A percentile compares a stretch with the other conserved stretches of the same genome.
phyloP scores from a whole-genome alignment of 805 yeast species.

The Pichia rugopelliculosa region DNA sequence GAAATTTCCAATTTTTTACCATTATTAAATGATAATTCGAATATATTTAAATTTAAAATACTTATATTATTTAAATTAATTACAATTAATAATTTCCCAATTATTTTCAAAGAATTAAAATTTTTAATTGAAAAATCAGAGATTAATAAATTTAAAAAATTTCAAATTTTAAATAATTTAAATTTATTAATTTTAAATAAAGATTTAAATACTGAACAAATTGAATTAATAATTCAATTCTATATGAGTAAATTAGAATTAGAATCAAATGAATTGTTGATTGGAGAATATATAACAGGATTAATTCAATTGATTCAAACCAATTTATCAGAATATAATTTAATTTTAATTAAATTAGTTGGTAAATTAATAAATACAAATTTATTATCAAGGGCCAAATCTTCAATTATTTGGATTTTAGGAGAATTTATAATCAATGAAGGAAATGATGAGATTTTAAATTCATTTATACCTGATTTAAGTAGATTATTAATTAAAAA shows the following conservation, averaged over 20 bases:
- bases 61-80: constrained; percentile 54
- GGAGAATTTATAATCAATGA: constrained; percentile 59
- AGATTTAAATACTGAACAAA: constrained; percentile 36
- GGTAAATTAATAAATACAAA: constrained; percentile 19
- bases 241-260: constrained; percentile 36
- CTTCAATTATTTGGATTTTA: constrained; percentile 83
- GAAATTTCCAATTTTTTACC: constrained; percentile 46
- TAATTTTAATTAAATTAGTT: constrained; percentile 45
- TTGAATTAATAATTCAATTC: constrained; percentile 55
- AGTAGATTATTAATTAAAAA: constrained; percentile 48
- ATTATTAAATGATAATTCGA: constrained; percentile 43
- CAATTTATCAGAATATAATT: constrained; percentile 44
- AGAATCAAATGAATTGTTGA: constrained; percentile 27
- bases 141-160: constrained; percentile 20
- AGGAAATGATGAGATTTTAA: constrained; percentile 4
- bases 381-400: constrained; percentile 44
- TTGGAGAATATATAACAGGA: constrained; percentile 64
- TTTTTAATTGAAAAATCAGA: constrained; percentile 36
- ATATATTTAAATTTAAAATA: constrained; percentile 46
- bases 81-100: constrained; percentile 42
- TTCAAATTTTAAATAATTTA: constrained; percentile 52
- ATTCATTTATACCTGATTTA: constrained; percentile 63
- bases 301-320: constrained; percentile 66
- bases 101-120: constrained; percentile 55
- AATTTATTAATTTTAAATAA: constrained; percentile 19